Evolutionary conservation across 306 rosid species (phyloP), one percentile per base, ranked within the genome.

Genomic region (Acacia melanoxylon): DNA sequence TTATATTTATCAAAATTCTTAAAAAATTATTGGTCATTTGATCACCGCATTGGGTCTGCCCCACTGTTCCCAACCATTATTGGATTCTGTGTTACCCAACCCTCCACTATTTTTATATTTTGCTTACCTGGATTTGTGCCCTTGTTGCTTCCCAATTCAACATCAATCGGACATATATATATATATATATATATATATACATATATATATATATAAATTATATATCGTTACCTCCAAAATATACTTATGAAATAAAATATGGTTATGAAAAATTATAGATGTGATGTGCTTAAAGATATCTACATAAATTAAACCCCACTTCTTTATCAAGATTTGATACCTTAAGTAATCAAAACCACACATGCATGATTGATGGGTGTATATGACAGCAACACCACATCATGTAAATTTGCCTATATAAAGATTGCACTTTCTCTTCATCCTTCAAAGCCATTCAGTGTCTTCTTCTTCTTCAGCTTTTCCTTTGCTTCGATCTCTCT

Each of bases 391-490:
- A 72, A 56, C 68, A 56, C 77, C 69, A 61, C 67, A 24, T 61
- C 3, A 45, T 54, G 63, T 22, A 61, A 59, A 15, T 54, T 72
- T 72, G 40, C 35, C 78, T 86, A 80, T 83, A 83, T 72, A 83
- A 83, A 35, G 70, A 22, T 16, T 44, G 4, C 54, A 27, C 49
- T 9, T 61, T 11, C 66, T 76, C 74, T 74, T 48, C 77, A 56
- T 40, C 68, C 48, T 77, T 74, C 85, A 72, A 76, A 76, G 9
- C 41, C 80, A 80, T 7, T 74, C 22, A 9, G 31, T 31, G 45
- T 58, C 81, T 41, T 72, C 10, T 61, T 27, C 19, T 37, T 37
- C 41, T n/a, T 56, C 12, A 10, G 11, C 24, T 22, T n/a, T 19
- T 54, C 4, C 20, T 52, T 77, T 13, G 25, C 7, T 49, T 35